Evolutionary conservation across 768 basidiomycete genomes (phyloP).

Genomic region (Lactarius sp.): DNA sequence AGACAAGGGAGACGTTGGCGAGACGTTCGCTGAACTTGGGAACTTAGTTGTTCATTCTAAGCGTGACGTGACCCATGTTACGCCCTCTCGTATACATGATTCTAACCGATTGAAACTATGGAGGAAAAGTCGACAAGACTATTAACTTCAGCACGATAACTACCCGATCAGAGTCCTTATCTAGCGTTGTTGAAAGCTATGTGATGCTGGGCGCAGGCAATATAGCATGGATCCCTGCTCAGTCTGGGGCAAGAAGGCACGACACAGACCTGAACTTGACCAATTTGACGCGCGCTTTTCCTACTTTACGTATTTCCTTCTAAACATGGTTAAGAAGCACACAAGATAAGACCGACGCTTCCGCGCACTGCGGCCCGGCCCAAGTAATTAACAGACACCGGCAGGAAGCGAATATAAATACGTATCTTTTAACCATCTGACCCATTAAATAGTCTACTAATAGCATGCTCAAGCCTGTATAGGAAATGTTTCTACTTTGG

Average conservation of each 20-base stretch:
- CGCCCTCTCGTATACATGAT: slow-evolving; percentile 15
- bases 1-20: slow-evolving; percentile 21
- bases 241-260: not conserved
- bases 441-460: too few species aligned
- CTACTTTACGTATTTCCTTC: slow-evolving; percentile 19
- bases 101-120: slow-evolving; percentile 3
- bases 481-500: not conserved
- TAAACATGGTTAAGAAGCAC: slow-evolving; percentile 9
- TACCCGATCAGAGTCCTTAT: not conserved
- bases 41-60: slow-evolving; percentile 29
- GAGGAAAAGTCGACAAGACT: not conserved
- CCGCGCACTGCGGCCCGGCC: slow-evolving; percentile 18
- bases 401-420: too few species aligned
- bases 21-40: slow-evolving; percentile 27
- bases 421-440: too few species aligned
- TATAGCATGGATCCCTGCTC: not conserved
- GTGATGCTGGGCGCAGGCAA: not conserved
- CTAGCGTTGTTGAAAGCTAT: not conserved
- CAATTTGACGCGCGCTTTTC: not conserved
- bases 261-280: slow-evolving; percentile 1
- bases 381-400: too few species aligned
- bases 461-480: too few species aligned
- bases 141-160: not conserved
- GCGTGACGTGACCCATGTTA: slow-evolving; percentile 27
- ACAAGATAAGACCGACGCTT: slow-evolving; percentile 9